phyloP scores from a whole-genome alignment of 2,329 filamentous ascomycete species.

The Chaetoscypha palmicola region DNA sequence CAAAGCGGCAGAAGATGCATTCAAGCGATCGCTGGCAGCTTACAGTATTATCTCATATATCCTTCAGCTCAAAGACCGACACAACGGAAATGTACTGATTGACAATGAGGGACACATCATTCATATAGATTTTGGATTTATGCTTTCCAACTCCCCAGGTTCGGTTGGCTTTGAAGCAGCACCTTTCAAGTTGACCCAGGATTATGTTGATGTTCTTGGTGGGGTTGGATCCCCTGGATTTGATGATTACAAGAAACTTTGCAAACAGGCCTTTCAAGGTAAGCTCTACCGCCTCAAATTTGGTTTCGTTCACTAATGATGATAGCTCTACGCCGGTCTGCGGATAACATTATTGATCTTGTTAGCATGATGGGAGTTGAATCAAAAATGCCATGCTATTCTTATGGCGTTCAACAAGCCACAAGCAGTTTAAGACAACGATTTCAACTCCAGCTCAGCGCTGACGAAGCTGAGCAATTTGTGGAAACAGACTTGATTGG shows the following conservation, averaged over 20 bases:
- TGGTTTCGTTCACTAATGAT: conserved; percentile 11
- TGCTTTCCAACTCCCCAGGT: conserved; percentile 80
- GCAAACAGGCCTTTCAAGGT: conserved; percentile 80
- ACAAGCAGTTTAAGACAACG: conserved; percentile 63
- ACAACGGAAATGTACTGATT: conserved; percentile 81
- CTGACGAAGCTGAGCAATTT: conserved; percentile 73
- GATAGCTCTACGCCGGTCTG: conserved; percentile 64
- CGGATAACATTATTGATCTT: conserved; percentile 73
- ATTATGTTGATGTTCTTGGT: conserved; percentile 78
- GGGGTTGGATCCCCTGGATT: conserved; percentile 64
- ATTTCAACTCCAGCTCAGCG: conserved; percentile 76
- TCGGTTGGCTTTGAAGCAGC: conserved; percentile 81
- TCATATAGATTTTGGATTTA: conserved; percentile 86
- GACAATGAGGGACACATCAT: conserved; percentile 82
- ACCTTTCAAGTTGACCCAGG: conserved; percentile 78
- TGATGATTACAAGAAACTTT: conserved; percentile 68
- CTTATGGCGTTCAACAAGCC: conserved; percentile 64
- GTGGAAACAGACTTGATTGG: conserved; percentile 72
- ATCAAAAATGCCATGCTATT: conserved; percentile 79
- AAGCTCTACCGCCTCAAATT: conserved; percentile 24
- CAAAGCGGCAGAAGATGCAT: conserved; percentile 66
- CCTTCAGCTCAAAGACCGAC: conserved; percentile 76
- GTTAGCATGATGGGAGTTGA: conserved; percentile 80
- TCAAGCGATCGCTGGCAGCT: conserved; percentile 73
- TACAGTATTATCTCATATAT: conserved; percentile 83